Conservation (phyloP, 1,139 yeast genomes). For the Hyphopichia wangnamkhiaoensis region DNA sequence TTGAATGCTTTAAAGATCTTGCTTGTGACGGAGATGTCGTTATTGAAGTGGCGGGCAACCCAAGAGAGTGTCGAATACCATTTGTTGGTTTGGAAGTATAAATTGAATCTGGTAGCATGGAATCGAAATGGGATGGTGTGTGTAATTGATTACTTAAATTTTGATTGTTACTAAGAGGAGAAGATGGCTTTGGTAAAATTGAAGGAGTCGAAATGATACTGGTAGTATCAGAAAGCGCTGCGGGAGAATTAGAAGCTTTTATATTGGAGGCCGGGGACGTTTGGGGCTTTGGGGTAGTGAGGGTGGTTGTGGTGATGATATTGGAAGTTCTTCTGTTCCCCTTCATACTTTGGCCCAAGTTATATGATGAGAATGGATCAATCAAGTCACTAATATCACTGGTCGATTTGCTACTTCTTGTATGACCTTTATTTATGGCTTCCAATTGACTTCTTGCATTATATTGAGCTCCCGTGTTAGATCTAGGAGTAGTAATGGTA, state of each 20-base stretch:
- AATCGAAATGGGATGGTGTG: conserved; percentile 9
- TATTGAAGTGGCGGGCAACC: conserved; percentile 1
- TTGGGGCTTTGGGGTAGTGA: conserved; percentile 7
- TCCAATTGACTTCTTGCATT: conserved; percentile 2
- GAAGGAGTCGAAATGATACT: conserved; percentile 13
- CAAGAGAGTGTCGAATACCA: neutral
- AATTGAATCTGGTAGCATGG: conserved; percentile 9
- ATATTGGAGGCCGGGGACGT: neutral
- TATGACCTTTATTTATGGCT: conserved; percentile 3
- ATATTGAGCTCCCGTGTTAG: neutral
- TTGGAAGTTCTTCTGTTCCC: conserved; percentile 5
- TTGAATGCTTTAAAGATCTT: conserved; percentile 23
- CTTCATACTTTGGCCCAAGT: conserved; percentile 1
- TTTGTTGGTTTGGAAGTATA: conserved; percentile 15
- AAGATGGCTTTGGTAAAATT: conserved; percentile 13
- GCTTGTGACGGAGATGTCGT: conserved; percentile 4
- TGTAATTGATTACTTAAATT: conserved; percentile 26
- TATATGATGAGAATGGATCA: conserved; percentile 4
- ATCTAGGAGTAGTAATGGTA: neutral
- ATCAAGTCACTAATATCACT: conserved; percentile 4
- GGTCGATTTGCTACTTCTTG: conserved; percentile 4
- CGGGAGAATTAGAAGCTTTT: neutral
- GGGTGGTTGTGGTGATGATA: conserved; percentile 19
- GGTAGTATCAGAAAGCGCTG: conserved; percentile 11
- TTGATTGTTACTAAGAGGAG: conserved; percentile 32